These are phyloP conservation scores for Cystobasidiopsis lactophilus DNA, from an alignment of 768 basidiomycete genomes.

Conservation along the genomic window DNA sequence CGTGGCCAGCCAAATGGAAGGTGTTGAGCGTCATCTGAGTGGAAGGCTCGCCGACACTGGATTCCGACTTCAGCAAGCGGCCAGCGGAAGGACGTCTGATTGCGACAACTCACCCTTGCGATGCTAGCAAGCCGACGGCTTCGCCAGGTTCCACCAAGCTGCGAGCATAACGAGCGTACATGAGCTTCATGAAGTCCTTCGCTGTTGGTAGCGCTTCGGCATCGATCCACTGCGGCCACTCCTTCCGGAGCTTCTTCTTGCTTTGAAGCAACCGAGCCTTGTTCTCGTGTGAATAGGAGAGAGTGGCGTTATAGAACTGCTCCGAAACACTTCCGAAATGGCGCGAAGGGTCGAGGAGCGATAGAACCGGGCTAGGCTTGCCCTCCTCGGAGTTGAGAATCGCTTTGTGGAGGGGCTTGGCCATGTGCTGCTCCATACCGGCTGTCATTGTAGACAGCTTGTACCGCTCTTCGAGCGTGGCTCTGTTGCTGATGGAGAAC, in stretches of 20 bases:
- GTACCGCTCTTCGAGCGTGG: conserved; percentile 51
- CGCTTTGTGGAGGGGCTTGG: conserved; percentile 53
- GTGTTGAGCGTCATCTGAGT: conserved; percentile 99
- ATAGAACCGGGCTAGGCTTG: conserved; percentile 43
- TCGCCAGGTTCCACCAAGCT: conserved; percentile 92
- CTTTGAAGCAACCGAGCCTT: conserved; percentile 32
- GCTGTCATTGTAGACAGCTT: conserved; percentile 29
- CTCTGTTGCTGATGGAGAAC: conserved; percentile 68
- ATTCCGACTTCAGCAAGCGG: background rate
- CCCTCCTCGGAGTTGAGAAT: conserved; percentile 29
- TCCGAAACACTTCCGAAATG: conserved; percentile 82
- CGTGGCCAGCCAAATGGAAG: conserved; percentile 98
- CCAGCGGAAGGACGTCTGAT: background rate
- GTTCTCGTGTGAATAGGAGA: conserved; percentile 55
- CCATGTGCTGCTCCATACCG: conserved; percentile 37
- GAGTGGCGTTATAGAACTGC: conserved; percentile 57
- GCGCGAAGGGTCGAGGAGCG: conserved; percentile 51
- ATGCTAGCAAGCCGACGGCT: conserved; percentile 89
- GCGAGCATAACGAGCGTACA: conserved; percentile 80
- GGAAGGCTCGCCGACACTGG: conserved; percentile 92
- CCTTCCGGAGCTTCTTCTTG: conserved; percentile 28
- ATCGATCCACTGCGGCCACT: conserved; percentile 26
- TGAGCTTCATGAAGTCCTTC: conserved; percentile 46
- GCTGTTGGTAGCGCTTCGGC: conserved; percentile 26
- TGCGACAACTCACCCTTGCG: conserved; percentile 74